Evolutionary conservation across 805 yeast species (phyloP), one percentile per base, ranked within the genome.

Genomic region (Schwanniomyces occidentalis): DNA sequence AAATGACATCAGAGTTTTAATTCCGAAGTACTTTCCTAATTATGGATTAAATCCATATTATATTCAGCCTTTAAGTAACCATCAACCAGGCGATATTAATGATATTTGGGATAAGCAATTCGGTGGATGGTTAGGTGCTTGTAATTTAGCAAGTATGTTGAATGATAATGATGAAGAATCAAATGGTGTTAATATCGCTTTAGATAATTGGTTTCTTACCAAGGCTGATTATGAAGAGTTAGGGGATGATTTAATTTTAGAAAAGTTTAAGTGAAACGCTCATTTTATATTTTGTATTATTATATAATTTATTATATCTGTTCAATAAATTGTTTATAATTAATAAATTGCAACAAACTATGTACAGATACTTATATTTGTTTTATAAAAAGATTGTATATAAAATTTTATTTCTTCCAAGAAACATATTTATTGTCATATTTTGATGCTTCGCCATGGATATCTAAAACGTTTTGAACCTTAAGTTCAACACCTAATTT

Each of bases 61-160:
- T 61, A 43, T 47, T 23, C 48, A 53, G 36, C 48, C 48, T 8
- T 45, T 54, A 35, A 51, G 54, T 17, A 55, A 53, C 35, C 48
- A 52, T 32, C 52, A 44, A 16, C 37, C 51, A 14, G 57, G 58
- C 22, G 65, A 59, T 30, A 41, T 55, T 22, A 53, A 54, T 40
- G 69, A 64, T 19, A 45, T 51, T 12, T 65, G 70, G 49, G 88
- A 82, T 41, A 70, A 81, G 42, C 76, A 70, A 42, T 75, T 69
- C 44, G 76, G 82, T 32, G 67, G 75, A 16, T 82, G 89, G 89
- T 61, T 80, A 19, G 89, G 89, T n/a, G 87, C 88, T 1, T 75
- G 81, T 37, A 79, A 80, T 42, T 68, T 82, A 45, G 79, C 84
- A 9, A 71, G 75, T 27, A 71, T 78, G 68, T 76, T 82, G 31